Evolutionary conservation across 805 yeast species (phyloP).

Genomic region (Ogataea kodamae): DNA sequence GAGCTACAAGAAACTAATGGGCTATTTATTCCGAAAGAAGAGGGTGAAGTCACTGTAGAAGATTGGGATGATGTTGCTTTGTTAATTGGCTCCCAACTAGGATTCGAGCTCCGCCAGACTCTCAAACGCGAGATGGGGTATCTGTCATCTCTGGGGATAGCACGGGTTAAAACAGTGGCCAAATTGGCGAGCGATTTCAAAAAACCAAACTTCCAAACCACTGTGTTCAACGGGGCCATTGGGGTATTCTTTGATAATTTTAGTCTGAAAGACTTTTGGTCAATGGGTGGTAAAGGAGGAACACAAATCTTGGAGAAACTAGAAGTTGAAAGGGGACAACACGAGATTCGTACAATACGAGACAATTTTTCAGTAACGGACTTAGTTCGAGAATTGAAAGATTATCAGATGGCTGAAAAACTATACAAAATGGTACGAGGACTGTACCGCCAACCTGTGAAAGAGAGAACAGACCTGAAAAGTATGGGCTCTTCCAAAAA

Average conservation of each 20-base stretch:
- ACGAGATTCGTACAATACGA: slow-evolving; percentile 46
- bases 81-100: slow-evolving; percentile 60
- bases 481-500: slow-evolving; percentile 90
- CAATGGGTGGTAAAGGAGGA: slow-evolving; percentile 89
- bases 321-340: slow-evolving; percentile 39
- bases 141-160: slow-evolving; percentile 88
- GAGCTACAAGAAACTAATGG: slow-evolving; percentile 32
- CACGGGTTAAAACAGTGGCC: slow-evolving; percentile 71
- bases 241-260: slow-evolving; percentile 54
- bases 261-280: slow-evolving; percentile 74
- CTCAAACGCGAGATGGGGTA: slow-evolving; percentile 61
- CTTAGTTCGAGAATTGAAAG: slow-evolving; percentile 37
- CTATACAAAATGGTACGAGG: slow-evolving; percentile 69
- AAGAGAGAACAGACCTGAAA: slow-evolving; percentile 59
- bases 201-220: slow-evolving; percentile 86
- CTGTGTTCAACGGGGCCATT: slow-evolving; percentile 50
- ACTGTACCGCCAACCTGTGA: slow-evolving; percentile 47
- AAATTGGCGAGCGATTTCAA: slow-evolving; percentile 81
- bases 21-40: slow-evolving; percentile 23
- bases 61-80: slow-evolving; percentile 85
- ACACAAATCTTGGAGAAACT: slow-evolving; percentile 49
- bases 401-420: slow-evolving; percentile 46
- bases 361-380: slow-evolving; percentile 42
- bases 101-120: slow-evolving; percentile 48
- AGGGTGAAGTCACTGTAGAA: slow-evolving; percentile 20